phyloP scores from a whole-genome alignment of 139 green algal genomes.

The Coccomyxa sp. region DNA sequence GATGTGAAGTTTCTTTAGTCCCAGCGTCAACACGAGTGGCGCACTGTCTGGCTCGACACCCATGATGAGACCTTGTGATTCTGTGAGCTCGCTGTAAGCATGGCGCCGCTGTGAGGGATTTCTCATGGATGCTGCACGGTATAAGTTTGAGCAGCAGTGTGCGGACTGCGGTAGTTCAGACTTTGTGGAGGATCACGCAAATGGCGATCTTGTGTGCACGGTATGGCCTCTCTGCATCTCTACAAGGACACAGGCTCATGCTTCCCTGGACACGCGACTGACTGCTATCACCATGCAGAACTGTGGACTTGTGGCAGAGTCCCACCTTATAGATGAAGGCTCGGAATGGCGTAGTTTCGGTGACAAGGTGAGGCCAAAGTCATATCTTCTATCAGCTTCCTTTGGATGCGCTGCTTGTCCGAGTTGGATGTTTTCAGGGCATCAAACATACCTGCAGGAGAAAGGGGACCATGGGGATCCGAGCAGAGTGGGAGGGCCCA shows the following conservation, averaged over 20 bases:
- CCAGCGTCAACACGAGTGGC: too few relatives aligned
- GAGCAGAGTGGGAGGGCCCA: conserved; percentile 78
- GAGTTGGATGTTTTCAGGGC: background rate
- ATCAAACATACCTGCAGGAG: too few relatives aligned
- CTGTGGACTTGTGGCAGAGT: conserved; percentile 86
- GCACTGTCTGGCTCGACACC: too few relatives aligned
- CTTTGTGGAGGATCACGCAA: conserved; percentile 73
- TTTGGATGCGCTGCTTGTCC: background rate
- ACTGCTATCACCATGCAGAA: conserved; percentile 33
- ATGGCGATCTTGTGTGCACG: conserved; percentile 75
- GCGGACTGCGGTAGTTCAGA: conserved; percentile 56
- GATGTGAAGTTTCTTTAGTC: too few relatives aligned
- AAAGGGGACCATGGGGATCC: conserved; percentile 78
- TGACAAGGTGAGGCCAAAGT: conserved; percentile 67
- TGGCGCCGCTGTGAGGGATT: too few relatives aligned
- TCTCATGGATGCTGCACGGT: background rate
- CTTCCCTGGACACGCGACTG: background rate
- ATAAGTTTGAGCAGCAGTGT: conserved; percentile 53
- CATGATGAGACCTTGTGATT: too few relatives aligned
- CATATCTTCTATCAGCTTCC: background rate
- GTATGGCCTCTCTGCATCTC: conserved; percentile 23
- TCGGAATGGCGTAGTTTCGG: conserved; percentile 95
- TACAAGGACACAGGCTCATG: background rate
- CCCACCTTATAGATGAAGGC: conserved; percentile 87
- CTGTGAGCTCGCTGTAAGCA: too few relatives aligned